Evolutionary conservation across 2,329 filamentous ascomycete species (phyloP), one percentile per base, ranked within the genome.

Genomic region (Xylaria digitata): DNA sequence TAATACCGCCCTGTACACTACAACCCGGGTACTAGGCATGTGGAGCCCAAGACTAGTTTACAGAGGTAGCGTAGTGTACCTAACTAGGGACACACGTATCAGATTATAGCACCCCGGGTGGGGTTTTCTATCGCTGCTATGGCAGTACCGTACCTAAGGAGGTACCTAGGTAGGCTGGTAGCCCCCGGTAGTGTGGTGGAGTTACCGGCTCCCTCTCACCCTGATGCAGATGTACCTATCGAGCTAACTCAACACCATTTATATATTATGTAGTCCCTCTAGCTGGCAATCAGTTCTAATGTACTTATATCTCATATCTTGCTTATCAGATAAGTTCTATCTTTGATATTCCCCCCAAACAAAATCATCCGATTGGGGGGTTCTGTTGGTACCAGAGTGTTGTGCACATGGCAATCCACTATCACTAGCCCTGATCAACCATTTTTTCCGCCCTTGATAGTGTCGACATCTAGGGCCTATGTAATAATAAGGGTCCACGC

Each of bases 1-100:
- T 26, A 26, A 34, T 54, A n/a, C 26, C 8, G 17, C 17, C 40
- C 40, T 32, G 40, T 32, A 45, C 53, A 19, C 37, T 40, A 15
- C 37, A 13, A 46, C 49, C 62, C n/a, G 53, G 52, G 26, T 61
- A 37, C 45, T 42, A 62, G 50, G 58, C 56, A 59, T 63, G 57
- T 65, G 61, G 61, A 40, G 49, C 55, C 46, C 32, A 58, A 7
- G 26, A 48, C 59, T 48, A n/a, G 9, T n/a, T n/a, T n/a, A n/a
- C n/a, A n/a, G n/a, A n/a, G n/a, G n/a, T n/a, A n/a, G n/a, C n/a
- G n/a, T n/a, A n/a, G n/a, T n/a, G n/a, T 37, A 40, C 19, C 40
- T n/a, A 32, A 26, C 6, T 32, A 23, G n/a, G 21, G 26, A 26
- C 23, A 26, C 17, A 26, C 13, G 23, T 49, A 26, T 11, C 34